These are phyloP conservation scores for Cryphonectria japonica DNA, from an alignment of 2,329 filamentous ascomycete species.

Conservation along the genomic window DNA sequence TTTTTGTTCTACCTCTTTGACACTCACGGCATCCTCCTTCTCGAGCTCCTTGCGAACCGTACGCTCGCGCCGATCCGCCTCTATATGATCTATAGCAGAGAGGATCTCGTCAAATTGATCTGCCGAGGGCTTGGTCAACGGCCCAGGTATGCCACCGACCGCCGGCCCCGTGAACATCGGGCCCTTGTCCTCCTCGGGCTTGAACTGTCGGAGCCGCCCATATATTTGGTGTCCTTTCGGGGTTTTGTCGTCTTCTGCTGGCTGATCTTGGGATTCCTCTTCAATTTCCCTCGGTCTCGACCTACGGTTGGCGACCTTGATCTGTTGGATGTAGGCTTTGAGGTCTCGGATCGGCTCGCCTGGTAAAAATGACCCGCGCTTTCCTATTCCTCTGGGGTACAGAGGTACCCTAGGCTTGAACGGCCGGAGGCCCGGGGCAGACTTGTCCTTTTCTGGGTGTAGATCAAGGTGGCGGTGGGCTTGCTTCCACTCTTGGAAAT, in stretches of 20 bases:
- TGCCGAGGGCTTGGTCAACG: background rate
- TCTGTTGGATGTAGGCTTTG: background rate
- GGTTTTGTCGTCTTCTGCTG: background rate
- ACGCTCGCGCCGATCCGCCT: background rate
- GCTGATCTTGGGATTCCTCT: background rate
- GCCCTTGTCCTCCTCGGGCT: background rate
- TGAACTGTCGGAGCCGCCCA: background rate
- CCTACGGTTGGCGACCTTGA: background rate
- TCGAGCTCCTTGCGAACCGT: background rate
- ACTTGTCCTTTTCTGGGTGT: background rate
- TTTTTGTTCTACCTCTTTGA: background rate
- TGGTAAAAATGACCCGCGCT: background rate
- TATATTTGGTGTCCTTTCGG: too few species aligned
- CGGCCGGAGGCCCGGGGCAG: background rate
- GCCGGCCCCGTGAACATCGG: background rate
- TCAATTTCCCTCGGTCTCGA: background rate
- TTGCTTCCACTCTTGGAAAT: conserved; percentile 2
- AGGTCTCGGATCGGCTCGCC: background rate
- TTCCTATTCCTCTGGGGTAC: background rate
- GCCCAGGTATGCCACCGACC: background rate
- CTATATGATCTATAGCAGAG: background rate
- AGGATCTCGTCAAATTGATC: background rate
- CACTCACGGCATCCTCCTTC: background rate
- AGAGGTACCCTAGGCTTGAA: background rate
- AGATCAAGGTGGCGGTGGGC: conserved; percentile 9